Percentiles rank a stretch among this genome's conserved stretches.
Conservation (phyloP, 2,329 filamentous ascomycete species). For the Rhytidhysteron rufulum region DNA sequence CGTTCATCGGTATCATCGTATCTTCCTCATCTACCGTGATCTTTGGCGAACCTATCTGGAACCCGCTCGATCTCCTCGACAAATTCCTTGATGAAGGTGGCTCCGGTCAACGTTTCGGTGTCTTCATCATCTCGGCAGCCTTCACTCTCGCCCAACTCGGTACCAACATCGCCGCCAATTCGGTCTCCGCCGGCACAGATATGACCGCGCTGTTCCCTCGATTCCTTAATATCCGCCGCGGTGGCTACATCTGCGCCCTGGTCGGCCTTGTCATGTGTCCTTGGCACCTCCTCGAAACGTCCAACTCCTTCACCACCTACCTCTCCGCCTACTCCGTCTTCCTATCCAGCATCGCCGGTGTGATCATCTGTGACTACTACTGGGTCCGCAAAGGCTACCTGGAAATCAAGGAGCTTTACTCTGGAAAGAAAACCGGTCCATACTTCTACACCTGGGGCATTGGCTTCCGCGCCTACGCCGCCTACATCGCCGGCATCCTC, state of each 20-base stretch:
- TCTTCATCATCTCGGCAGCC: constrained; percentile 52
- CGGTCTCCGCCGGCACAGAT: constrained; percentile 77
- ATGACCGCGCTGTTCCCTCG: constrained; percentile 76
- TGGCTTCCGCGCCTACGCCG: constrained; percentile 78
- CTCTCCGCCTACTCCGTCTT: constrained; percentile 91
- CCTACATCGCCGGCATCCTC: constrained; percentile 78
- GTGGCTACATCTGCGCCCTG: constrained; percentile 77
- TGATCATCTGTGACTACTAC: constrained; percentile 88
- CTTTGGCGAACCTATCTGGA: constrained; percentile 39
- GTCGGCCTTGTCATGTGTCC: constrained; percentile 84
- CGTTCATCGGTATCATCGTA: constrained; percentile 64
- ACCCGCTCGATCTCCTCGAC: constrained; percentile 39
- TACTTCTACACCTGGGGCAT: constrained; percentile 75
- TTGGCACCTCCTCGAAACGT: constrained; percentile 69
- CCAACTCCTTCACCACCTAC: constrained; percentile 87
- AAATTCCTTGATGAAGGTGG: constrained; percentile 40
- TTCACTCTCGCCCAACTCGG: constrained; percentile 71
- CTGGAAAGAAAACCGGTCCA: constrained; percentile 59
- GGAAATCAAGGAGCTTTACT: constrained; percentile 75
- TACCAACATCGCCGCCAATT: constrained; percentile 85
- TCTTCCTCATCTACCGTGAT: constrained; percentile 45
- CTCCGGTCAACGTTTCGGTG: constrained; percentile 41
- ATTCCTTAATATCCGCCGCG: constrained; percentile 79
- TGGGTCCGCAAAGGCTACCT: constrained; percentile 77
- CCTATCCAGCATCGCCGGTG: constrained; percentile 88